Base-by-base conservation (phyloP, 345 rosid genomes). In the Psidium friedrichsthalianum region DNA sequence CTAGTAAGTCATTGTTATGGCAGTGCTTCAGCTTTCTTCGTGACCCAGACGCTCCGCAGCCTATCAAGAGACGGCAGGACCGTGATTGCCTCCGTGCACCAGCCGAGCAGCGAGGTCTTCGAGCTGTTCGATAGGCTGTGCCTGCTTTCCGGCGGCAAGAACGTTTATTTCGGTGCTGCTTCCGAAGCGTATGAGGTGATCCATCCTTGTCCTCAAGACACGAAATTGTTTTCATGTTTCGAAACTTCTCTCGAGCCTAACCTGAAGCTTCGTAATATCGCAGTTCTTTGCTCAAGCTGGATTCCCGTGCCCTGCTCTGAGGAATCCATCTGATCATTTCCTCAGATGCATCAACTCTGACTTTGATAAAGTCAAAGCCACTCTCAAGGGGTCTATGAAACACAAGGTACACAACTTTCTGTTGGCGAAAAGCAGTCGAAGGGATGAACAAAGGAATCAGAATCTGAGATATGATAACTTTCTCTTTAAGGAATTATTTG, bases 211-310 rank as follows among this genome's bases (percentile, higher is more conserved):
- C 32, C 18, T 69, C 24, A 64, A 25, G 78, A 32, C 47, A 4
- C 6, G 6, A 40, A 64, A 69, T 69, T 18, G 24, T 18, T 32
- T 11, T 32, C 24, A 32, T 69, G 12, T 32, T 69, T 69, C 44
- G 21, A 69, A 69, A 16, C 24, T 32, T 24, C 78, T 32, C 44
- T 18, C 21, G 12, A 69, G 44, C 44, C 78, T 32, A 16, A 69
- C 78, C 9, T 32, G 47, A 69, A 10, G 13, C 6, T 69, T 69
- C 47, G 78, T 69, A 69, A 64, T 64, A 80, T 22, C 84, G 85
- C 91, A 97, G 99, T 97, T 97, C 93, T 97, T 97, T 42, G 99
- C 97, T 80, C 95, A 94, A 90, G 98, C 98, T 40, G 99, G 98
- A 83, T 95, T 97, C 69, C 99, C 99, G 40, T 97, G 98, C 89